Evolutionary conservation across 2,329 filamentous ascomycete species (phyloP), one percentile per base, ranked within the genome.

Genomic region (Aspergillus sp.): DNA sequence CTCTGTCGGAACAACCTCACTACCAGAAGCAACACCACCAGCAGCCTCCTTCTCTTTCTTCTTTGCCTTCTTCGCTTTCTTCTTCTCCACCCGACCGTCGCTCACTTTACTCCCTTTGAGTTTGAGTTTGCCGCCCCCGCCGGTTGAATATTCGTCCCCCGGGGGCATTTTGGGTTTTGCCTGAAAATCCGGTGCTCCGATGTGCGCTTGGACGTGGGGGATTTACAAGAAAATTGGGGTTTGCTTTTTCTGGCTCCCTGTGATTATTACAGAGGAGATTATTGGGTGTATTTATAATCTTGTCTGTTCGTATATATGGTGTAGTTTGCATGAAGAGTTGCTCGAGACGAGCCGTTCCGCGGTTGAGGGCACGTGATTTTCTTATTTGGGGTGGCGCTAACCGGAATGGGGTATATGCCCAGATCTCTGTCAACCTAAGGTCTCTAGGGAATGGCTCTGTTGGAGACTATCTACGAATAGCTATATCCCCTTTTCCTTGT

Each of bases 31-130:
- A 22, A 48, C 37, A 17, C 48, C 33, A 38, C 51, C 47, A 4
- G 52, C 47, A 4, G 57, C 45, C 10, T 56, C 52, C 27, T 53
- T 55, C 38, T 60, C 52, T 27, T 68, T 60, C 53, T 71, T 73
- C 30, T 65, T 53, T 55, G 73, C 72, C 57, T 74, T 74, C 58
- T 77, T 80, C 61, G 76, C 81, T 58, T 76, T 68, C 48, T 70
- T 67, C 53, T 73, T 71, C 51, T 71, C 67, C 43, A 73, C 58
- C 43, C 70, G 63, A n/a, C 69, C 62, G 33, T 68, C 67, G 42
- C 80, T 83, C 53, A 78, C 73, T 60, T 83, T 84, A 52, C 75
- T 79, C 61, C 90, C 89, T 73, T 96, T 96, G 51, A 96, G 79
- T 65, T 88, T 91, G 30, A 96, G 80, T 52, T 85, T 85, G 59